phyloP scores from a whole-genome alignment of 148 eudicot genomes.

The Heliamphora exappendiculata region DNA sequence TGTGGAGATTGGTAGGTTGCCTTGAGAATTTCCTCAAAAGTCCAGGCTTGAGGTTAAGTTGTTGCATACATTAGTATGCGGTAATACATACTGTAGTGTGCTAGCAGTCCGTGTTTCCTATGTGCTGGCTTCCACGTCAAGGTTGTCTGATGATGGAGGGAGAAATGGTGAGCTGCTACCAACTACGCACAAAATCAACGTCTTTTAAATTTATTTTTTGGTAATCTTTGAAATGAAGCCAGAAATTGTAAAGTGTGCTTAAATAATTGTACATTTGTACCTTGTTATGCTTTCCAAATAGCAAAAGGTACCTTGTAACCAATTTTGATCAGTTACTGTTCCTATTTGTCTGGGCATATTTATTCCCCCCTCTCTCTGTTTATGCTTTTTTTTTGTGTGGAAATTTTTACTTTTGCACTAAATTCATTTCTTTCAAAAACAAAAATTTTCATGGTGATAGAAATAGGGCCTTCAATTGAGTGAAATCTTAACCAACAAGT shows the following conservation, averaged over 20 bases:
- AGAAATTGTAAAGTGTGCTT: neutral
- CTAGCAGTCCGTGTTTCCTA: too few relatives aligned
- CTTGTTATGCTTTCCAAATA: neutral
- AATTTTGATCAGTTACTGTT: neutral
- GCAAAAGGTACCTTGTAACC: neutral
- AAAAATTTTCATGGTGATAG: neutral
- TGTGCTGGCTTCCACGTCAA: neutral
- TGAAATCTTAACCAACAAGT: too few relatives aligned
- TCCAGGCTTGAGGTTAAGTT: too few relatives aligned
- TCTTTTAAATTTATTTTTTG: neutral
- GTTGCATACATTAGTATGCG: too few relatives aligned
- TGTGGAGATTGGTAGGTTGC: too few relatives aligned
- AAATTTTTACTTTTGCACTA: conserved; percentile 4
- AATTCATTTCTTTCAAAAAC: neutral
- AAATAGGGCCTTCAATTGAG: neutral
- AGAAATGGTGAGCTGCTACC: neutral
- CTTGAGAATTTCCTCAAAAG: too few relatives aligned
- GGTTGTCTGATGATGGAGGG: neutral
- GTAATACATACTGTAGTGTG: too few relatives aligned
- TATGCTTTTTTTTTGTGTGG: neutral
- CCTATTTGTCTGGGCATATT: neutral
- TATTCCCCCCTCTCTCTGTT: neutral
- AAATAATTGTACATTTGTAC: neutral
- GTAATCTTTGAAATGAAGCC: neutral
- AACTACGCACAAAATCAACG: neutral